Evolutionary conservation across 1,284 basidiomycete genomes (phyloP), one percentile per base, ranked within the genome.

Genomic region (Apiotrichum sp.): DNA sequence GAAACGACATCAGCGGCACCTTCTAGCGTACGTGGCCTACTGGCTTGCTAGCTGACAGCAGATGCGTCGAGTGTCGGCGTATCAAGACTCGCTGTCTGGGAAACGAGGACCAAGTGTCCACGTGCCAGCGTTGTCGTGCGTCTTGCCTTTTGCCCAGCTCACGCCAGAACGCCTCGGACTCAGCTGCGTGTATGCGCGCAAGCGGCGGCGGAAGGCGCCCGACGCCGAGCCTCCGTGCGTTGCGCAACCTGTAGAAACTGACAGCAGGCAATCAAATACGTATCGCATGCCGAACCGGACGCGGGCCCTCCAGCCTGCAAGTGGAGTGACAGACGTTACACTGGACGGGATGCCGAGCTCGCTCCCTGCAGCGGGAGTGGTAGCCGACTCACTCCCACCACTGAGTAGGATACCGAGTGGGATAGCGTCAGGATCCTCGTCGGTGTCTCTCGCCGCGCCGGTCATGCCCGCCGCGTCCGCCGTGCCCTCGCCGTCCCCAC

Each of bases 21-120:
- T 50, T 6, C 29, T 50, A 8, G 49, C 49, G 49, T 50, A 29
- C 10, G 49, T 50, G 10, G 16, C 32, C 6, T 7, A 6, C 34
- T 6, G 14, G 6, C 3, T 11, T 40, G 29, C 14, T 5, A 4
- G 13, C 33, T 39, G 5, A 2, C 9, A 16, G 13, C 40, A 50
- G 49, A 31, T 50, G 49, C 8, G 40, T 50, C 1, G 49, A 41
- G 7, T 50, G 49, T 16, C 49, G 49, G 6, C 42, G 39, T 14
- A 50, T 50, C 49, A 50, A 22, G 51, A 52, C 51, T 6, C 51
- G 51, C 2, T 52, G 51, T n/a, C 13, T 52, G n/a, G 51, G 43
- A 2, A 46, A 46, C 31, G 44, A 52, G 35, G 51, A 52, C 51
- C 43, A 52, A 16, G 51, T 39, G 3, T 52, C 51, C 6, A 14